phyloP scores from a whole-genome alignment of 2,329 filamentous ascomycete genomes.

The Huntiella moniliformis region DNA sequence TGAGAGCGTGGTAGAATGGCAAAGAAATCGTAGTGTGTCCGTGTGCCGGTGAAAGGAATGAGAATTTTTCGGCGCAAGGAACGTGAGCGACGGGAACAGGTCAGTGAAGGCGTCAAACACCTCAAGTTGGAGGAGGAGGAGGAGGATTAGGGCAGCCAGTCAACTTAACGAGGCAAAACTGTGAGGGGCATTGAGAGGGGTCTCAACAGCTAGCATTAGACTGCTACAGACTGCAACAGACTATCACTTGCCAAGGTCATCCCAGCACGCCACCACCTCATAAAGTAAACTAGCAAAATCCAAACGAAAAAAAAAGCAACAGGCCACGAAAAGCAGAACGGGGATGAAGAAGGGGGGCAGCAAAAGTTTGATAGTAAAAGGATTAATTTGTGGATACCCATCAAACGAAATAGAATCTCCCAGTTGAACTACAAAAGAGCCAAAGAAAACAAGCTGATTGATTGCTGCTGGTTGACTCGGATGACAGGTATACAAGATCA shows the following conservation, averaged over 20 bases:
- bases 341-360: no score
- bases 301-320: no score
- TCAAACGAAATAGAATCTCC: no score
- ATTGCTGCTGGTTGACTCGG: no score
- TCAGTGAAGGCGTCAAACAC: slow-evolving; percentile 5
- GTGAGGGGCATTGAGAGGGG: slow-evolving; percentile 1
- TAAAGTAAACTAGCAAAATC: no score
- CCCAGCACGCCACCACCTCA: no score
- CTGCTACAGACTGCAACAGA: background rate
- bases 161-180: background rate
- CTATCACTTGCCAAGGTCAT: background rate
- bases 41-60: slow-evolving; percentile 12
- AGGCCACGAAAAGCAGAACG: no score
- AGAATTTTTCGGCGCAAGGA: slow-evolving; percentile 12
- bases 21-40: slow-evolving; percentile 4
- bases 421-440: no score
- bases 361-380: no score
- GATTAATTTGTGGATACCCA: no score
- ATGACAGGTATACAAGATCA: no score
- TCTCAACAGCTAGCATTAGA: background rate
- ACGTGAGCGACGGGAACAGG: background rate
- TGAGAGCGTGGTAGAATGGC: slow-evolving; percentile 1
- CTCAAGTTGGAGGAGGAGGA: slow-evolving; percentile 8
- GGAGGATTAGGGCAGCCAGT: background rate
- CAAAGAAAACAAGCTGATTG: no score